Conservation (phyloP, 176 grass and related monocot species). For the Paspalum vaginatum region DNA sequence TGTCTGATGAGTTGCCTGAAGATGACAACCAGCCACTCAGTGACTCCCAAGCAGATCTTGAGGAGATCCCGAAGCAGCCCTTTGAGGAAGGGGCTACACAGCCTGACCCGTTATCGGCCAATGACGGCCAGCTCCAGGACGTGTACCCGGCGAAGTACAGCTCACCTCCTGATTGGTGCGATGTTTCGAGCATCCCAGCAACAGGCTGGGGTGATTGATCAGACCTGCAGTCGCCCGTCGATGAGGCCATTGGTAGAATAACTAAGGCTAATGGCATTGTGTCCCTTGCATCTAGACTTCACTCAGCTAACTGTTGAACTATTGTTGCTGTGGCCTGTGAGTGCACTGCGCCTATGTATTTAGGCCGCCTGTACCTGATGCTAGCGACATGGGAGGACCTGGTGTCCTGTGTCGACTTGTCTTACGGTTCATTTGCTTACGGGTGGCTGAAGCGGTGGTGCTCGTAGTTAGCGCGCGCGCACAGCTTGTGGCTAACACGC, state of each 20-base stretch:
- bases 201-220: conserved; percentile 59
- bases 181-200: conserved; percentile 46
- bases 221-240: neutral
- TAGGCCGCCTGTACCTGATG: conserved; percentile 12
- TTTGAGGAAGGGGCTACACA: conserved; percentile 29
- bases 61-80: conserved; percentile 17
- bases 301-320: neutral
- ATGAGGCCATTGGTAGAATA: conserved; percentile 12
- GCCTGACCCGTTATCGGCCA: neutral
- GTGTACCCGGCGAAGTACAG: conserved; percentile 19
- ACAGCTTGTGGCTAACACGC: too few species aligned
- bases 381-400: neutral
- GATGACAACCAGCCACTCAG: conserved; percentile 35
- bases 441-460: too few species aligned
- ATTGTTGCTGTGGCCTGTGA: neutral
- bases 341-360: neutral
- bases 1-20: conserved; percentile 32
- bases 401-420: too few species aligned
- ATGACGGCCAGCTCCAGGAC: conserved; percentile 4
- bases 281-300: neutral
- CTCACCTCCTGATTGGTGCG: conserved; percentile 59
- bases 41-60: conserved; percentile 1
- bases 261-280: neutral
- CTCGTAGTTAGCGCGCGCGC: too few species aligned
- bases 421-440: too few species aligned